Percentiles rank a stretch among this genome's conserved stretches.
Evolutionary conservation across 495 filamentous ascomycete species (phyloP).

Genomic region (Penicillium tannophilum): DNA sequence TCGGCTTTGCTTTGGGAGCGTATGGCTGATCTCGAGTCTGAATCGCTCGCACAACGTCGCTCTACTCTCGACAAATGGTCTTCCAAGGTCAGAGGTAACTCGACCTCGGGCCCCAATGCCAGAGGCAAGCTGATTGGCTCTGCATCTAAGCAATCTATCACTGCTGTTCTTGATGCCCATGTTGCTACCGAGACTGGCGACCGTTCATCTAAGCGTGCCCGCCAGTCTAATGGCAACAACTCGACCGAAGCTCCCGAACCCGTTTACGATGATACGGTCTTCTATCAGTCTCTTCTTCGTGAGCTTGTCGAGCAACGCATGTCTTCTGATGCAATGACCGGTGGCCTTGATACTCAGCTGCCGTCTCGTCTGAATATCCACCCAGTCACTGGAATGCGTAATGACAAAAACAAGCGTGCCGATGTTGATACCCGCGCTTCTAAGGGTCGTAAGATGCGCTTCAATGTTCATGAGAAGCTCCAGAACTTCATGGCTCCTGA

Average conservation of each 20-base stretch:
- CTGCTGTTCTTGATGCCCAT: slow-evolving; percentile 73
- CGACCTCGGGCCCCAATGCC: slow-evolving; percentile 37
- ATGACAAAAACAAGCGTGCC: slow-evolving; percentile 74
- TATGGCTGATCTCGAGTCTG: slow-evolving; percentile 67
- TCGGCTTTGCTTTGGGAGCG: slow-evolving; percentile 67
- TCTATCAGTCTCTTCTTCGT: slow-evolving; percentile 89
- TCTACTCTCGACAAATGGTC: slow-evolving; percentile 51
- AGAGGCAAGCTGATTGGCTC: slow-evolving; percentile 50
- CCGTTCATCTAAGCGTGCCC: slow-evolving; percentile 61
- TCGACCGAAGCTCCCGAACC: slow-evolving; percentile 23
- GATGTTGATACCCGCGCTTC: slow-evolving; percentile 89
- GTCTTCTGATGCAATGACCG: slow-evolving; percentile 48
- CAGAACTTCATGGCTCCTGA: slow-evolving; percentile 98
- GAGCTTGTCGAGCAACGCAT: slow-evolving; percentile 88
- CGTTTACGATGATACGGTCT: slow-evolving; percentile 90
- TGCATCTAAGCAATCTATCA: slow-evolving; percentile 60
- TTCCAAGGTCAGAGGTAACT: slow-evolving; percentile 52
- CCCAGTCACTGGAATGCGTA: slow-evolving; percentile 65
- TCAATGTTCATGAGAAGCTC: slow-evolving; percentile 92
- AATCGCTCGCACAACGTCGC: slow-evolving; percentile 45
- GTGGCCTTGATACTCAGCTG: slow-evolving; percentile 43
- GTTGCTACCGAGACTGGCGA: slow-evolving; percentile 65
- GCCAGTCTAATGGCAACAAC: slow-evolving; percentile 16
- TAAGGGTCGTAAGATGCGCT: slow-evolving; percentile 91
- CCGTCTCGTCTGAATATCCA: slow-evolving; percentile 41